phyloP scores from a whole-genome alignment of 768 basidiomycete species.

The Tricholoma sp. region DNA sequence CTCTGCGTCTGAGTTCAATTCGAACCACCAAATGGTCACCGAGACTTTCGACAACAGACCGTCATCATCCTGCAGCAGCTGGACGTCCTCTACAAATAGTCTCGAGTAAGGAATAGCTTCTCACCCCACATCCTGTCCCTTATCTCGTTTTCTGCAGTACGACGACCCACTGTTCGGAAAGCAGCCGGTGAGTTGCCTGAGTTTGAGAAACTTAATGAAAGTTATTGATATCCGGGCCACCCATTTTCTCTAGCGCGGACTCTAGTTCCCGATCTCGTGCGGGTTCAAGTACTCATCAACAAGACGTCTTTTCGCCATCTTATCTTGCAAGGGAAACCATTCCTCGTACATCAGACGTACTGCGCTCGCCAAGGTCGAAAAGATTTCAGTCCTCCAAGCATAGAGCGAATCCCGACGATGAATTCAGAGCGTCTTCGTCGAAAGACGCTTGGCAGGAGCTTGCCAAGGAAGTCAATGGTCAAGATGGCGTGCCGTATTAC shows the following conservation, averaged over 20 bases:
- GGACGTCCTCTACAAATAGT: not conserved
- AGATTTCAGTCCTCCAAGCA: not conserved
- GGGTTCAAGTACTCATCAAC: not conserved
- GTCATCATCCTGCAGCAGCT: not conserved
- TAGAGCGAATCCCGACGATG: not conserved
- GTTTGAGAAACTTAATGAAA: not conserved
- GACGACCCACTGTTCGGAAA: not conserved
- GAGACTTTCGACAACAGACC: not conserved
- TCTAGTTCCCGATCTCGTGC: not conserved
- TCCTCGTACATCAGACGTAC: not conserved
- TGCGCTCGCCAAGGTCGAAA: not conserved
- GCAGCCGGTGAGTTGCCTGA: not conserved
- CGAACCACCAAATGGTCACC: not conserved
- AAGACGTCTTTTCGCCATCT: not conserved
- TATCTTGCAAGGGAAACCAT: not conserved
- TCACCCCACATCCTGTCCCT: no score
- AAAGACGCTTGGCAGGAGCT: constrained; percentile 10
- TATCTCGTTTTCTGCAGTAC: not conserved
- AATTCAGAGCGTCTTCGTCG: not conserved
- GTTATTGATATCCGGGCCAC: not conserved
- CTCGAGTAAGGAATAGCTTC: not conserved
- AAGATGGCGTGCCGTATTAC: constrained; percentile 5
- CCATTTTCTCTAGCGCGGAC: not conserved
- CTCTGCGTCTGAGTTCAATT: not conserved
- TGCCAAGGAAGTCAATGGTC: not conserved